Evolutionary conservation across 495 filamentous ascomycete species (phyloP), one percentile per base, ranked within the genome.

Genomic region (Penicillium macrosclerotiorum): DNA sequence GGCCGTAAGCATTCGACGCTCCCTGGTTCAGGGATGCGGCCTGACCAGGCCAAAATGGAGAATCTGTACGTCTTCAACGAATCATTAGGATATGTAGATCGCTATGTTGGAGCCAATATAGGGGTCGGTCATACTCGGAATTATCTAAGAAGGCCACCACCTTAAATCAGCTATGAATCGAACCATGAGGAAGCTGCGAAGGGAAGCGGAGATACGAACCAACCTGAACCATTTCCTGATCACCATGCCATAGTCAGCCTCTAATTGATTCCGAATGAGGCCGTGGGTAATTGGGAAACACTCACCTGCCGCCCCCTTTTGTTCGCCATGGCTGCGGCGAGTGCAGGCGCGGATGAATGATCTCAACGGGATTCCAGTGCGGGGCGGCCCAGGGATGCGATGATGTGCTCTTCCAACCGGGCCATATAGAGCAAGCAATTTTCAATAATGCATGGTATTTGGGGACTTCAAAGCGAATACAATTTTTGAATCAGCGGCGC

Each of bases 151-250:
- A 17, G 9, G 7, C 25, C 24, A 20, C 25, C 14, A 41, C 52
- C 30, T 46, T 13, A 26, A 34, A 51, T 63, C 49, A 65, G 57
- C 56, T 67, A 52, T 59, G 24, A 26, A 22, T 6, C 24, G 52
- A 53, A 39, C 32, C 37, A 25, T 20, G 29, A 54, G 25, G 47
- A 42, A 58, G 37, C 40, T 52, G 57, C 36, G 58, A 48, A 49
- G 61, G 49, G 53, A 48, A 22, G 27, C 35, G 42, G 55, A 56
- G 25, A 62, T 71, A 85, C 83, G 77, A 81, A 96, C 93, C 93
- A 77, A 98, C 90, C 84, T 98, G 92, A 52, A 95, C 88, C 93
- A 98, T 98, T 81, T 98, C 92, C 91, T 97, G 62, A 8, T 16
- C 12, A 29, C 19, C 3, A 41, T 30, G n/a, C 41, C 31, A 42